Base-by-base conservation (phyloP, 2,329 filamentous ascomycete species). In the Dactylella cylindrospora region DNA sequence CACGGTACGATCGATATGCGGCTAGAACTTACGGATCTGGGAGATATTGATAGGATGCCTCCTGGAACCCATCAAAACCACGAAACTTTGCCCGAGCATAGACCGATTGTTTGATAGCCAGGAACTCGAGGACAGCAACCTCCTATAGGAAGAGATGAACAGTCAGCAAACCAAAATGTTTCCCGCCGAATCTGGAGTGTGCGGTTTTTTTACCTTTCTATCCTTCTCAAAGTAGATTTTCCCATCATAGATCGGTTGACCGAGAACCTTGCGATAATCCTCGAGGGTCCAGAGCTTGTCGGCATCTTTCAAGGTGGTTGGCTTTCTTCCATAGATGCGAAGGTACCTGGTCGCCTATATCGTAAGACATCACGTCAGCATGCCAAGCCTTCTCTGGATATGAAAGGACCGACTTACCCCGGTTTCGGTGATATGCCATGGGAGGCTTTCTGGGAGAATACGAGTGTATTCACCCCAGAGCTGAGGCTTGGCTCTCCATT, bases 271-370 rank as follows among this genome's bases (percentile, higher is more conserved):
- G 13, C 45, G 38, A 35, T 59, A 59, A n/a, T 59, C 17, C 7
- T 51, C 38, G 7, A 59, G 12, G 3, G 39, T 40, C 54, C 54
- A 60, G 13, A 33, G 20, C 5, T 22, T 9, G 26, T 51, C 35
- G 9, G 23, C 45, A 20, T 26, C 54, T 29, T 38, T 51, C 6
- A 60, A 22, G 8, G 45, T 51, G 5, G 31, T 51, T 15, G 54
- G 32, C 3, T 35, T 60, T 17, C 54, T 38, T 12, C 54, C 54
- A 28, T 22, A 31, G 32, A 60, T 33, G n/a, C 39, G 15, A 6
- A 51, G 39, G 20, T 31, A 60, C 3, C 54, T 45, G 8, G 54
- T 60, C 8, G 54, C 54, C 54, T 59, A 6, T n/a, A n/a, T n/a
- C n/a, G n/a, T n/a, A n/a, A n/a, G n/a, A n/a, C n/a, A n/a, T n/a